A percentile compares a stretch with the other conserved stretches of the same genome.
Evolutionary conservation across 345 rosid genomes (phyloP).

Genomic region (Pelargonium nanum): DNA sequence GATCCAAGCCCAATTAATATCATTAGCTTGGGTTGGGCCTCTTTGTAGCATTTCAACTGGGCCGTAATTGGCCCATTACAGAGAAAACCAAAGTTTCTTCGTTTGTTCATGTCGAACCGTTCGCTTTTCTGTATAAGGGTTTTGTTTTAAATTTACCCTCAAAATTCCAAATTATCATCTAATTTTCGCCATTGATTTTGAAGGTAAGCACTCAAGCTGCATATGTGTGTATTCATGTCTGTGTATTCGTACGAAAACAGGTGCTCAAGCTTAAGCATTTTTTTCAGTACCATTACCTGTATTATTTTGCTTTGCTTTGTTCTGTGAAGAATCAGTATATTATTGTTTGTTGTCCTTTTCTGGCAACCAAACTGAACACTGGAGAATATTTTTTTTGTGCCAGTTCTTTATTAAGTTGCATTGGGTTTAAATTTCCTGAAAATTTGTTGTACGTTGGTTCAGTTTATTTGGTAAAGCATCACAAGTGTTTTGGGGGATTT

Average conservation of each 20-base stretch:
- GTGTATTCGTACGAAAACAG: neutral
- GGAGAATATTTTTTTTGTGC: neutral
- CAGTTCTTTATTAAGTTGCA: neutral
- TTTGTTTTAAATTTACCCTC: too few species aligned
- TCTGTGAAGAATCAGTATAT: neutral
- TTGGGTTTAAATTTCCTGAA: neutral
- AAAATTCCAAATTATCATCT: neutral
- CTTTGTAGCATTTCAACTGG: too few species aligned
- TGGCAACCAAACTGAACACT: neutral
- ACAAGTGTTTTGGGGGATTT: constrained; percentile 52
- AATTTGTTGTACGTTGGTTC: neutral
- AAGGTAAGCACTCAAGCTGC: neutral
- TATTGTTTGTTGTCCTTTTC: neutral
- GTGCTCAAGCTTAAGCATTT: neutral
- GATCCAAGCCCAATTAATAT: neutral
- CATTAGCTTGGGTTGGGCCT: neutral
- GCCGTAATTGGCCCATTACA: too few species aligned
- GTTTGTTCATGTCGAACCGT: too few species aligned
- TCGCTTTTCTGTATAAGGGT: neutral
- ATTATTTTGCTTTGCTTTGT: neutral
- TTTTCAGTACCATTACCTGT: too few species aligned
- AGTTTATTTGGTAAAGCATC: neutral
- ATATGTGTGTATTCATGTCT: neutral
- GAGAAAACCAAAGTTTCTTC: too few species aligned
- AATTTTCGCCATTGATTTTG: neutral